Percentiles rank a stretch among this genome's conserved stretches.
phyloP scores from a whole-genome alignment of 805 yeast genomes.

The Osmozyma mogii region DNA sequence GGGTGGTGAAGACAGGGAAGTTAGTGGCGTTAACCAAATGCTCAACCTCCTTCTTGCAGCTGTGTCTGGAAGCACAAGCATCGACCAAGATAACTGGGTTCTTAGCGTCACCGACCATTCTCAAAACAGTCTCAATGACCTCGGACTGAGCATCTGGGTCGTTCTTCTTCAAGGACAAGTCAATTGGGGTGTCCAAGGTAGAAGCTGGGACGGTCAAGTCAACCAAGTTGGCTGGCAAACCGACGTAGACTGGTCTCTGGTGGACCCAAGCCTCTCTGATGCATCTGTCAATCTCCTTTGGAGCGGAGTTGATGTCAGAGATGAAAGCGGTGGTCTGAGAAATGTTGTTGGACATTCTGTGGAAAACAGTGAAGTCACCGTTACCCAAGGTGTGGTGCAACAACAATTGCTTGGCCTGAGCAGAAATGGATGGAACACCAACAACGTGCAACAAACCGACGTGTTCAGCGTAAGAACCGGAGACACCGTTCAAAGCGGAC shows the following conservation, averaged over 20 bases:
- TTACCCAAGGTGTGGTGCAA: conserved; percentile 82
- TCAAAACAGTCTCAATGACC: conserved; percentile 44
- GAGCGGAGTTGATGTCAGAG: conserved; percentile 57
- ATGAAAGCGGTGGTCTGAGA: conserved; percentile 59
- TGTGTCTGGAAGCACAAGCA: conserved; percentile 81
- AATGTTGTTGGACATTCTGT: conserved; percentile 69
- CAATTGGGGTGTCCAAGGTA: conserved; percentile 56
- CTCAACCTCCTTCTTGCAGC: conserved; percentile 54
- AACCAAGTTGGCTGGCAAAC: conserved; percentile 74
- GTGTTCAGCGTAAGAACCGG: conserved; percentile 86
- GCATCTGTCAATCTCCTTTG: conserved; percentile 64
- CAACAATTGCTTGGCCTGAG: conserved; percentile 65
- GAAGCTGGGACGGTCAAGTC: conserved; percentile 53
- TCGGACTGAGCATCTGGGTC: conserved; percentile 57
- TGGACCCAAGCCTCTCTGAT: conserved; percentile 61
- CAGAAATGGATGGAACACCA: conserved; percentile 73
- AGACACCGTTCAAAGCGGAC: conserved; percentile 77
- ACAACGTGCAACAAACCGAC: conserved; percentile 80
- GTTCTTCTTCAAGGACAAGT: conserved; percentile 49
- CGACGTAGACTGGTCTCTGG: conserved; percentile 79
- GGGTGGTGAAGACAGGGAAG: conserved; percentile 79
- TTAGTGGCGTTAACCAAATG: conserved; percentile 58
- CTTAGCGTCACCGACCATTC: conserved; percentile 47
- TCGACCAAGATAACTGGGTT: conserved; percentile 75
- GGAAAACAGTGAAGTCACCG: conserved; percentile 74